phyloP scores from a whole-genome alignment of 108 stramenopile species.

The Mediolabrus comicus region DNA sequence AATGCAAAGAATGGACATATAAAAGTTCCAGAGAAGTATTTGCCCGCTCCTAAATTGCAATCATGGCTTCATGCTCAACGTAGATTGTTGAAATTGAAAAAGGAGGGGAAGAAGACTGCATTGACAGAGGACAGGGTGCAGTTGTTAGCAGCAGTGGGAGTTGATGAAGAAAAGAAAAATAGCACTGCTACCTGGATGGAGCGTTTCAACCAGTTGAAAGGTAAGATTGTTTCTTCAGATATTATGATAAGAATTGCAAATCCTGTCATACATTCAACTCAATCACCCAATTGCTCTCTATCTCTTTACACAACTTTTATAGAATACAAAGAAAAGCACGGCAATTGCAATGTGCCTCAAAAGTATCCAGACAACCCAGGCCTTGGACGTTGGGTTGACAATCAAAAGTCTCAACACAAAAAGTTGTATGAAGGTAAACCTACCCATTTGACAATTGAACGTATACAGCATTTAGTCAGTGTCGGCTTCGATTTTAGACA shows the following conservation, averaged over 20 bases:
- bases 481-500: conserved; percentile 16
- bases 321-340: conserved; percentile 37
- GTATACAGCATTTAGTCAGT: conserved; percentile 31
- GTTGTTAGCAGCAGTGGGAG: conserved; percentile 29
- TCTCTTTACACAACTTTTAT: neutral
- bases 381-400: conserved; percentile 44
- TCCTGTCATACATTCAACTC: too few species aligned
- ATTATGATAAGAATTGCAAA: too few species aligned
- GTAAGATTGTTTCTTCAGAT: conserved; percentile 7
- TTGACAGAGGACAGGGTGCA: conserved; percentile 26
- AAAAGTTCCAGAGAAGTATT: conserved; percentile 23
- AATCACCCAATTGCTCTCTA: neutral
- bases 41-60: conserved; percentile 29
- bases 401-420: conserved; percentile 42
- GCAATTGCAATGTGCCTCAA: conserved; percentile 39
- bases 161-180: conserved; percentile 27
- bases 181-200: conserved; percentile 38
- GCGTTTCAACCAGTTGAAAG: conserved; percentile 12
- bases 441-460: conserved; percentile 43
- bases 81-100: conserved; percentile 26
- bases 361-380: conserved; percentile 40
- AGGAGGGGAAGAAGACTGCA: conserved; percentile 53
- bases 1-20: conserved; percentile 24
- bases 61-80: conserved; percentile 29
- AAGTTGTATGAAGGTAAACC: conserved; percentile 42